These are phyloP conservation scores for Heterobasidion parviporum DNA, from an alignment of 1,284 basidiomycete genomes.

Conservation along the genomic window DNA sequence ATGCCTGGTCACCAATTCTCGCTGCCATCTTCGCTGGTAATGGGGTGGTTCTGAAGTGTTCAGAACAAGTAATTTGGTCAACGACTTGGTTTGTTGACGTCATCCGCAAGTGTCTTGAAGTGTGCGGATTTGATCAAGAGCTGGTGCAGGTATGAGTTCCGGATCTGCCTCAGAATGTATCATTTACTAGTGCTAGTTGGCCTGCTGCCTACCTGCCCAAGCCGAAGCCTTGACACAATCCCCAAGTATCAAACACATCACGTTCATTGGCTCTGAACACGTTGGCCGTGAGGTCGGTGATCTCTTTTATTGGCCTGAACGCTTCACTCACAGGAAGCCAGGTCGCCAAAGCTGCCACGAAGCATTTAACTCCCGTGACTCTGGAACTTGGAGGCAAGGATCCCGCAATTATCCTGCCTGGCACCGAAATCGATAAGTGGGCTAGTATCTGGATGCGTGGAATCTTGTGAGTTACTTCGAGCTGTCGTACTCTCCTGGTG, in stretches of 20 bases:
- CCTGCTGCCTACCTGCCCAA: conserved; percentile 84
- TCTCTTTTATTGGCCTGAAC: conserved; percentile 2
- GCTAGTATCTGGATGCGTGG: conserved; percentile 78
- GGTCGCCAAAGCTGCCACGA: conserved; percentile 78
- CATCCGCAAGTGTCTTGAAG: conserved; percentile 65
- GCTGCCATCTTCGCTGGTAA: conserved; percentile 89
- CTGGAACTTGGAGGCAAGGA: conserved; percentile 89
- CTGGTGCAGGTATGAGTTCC: conserved; percentile 59
- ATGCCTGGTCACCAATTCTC: conserved; percentile 88
- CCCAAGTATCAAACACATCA: conserved; percentile 73
- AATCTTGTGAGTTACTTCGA: conserved; percentile 60
- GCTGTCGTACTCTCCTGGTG: conserved; percentile 1
- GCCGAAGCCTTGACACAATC: conserved; percentile 80
- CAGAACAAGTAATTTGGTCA: conserved; percentile 89
- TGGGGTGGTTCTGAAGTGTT: conserved; percentile 86
- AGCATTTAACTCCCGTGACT: conserved; percentile 82
- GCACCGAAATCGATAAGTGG: conserved; percentile 65
- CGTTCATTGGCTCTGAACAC: conserved; percentile 89
- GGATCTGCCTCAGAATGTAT: neutral
- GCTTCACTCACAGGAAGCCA: conserved; percentile 17
- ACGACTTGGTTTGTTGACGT: conserved; percentile 75
- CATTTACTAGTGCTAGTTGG: conserved; percentile 35
- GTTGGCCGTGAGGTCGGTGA: conserved; percentile 72
- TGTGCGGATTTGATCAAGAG: conserved; percentile 74
- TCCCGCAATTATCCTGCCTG: conserved; percentile 68